Percentiles rank a stretch among this genome's conserved stretches.
phyloP scores from a whole-genome alignment of 306 rosid species.

The Fragaria ananassa region DNA sequence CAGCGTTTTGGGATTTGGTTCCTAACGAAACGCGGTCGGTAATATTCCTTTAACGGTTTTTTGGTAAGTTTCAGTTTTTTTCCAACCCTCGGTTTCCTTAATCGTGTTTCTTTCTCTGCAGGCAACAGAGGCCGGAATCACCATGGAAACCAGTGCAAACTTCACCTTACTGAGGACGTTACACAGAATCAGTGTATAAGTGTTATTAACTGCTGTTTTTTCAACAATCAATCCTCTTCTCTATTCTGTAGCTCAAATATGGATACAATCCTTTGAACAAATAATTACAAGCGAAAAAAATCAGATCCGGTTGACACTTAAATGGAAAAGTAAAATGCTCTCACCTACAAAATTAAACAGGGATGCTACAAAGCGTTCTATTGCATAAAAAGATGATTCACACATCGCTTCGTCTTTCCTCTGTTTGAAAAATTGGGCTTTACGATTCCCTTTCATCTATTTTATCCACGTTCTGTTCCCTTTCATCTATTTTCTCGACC shows the following conservation, averaged over 20 bases:
- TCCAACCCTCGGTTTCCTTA: background rate
- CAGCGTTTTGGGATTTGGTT: background rate
- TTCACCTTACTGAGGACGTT: background rate
- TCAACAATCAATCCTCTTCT: conserved; percentile 11
- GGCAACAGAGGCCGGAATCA: background rate
- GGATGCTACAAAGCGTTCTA: background rate
- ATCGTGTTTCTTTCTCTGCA: background rate
- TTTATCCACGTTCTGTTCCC: conserved; percentile 24
- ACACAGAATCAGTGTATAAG: background rate
- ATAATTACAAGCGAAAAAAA: conserved; percentile 22
- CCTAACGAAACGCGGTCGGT: background rate
- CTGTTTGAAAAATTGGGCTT: conserved; percentile 33
- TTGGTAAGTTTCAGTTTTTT: background rate
- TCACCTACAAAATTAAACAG: conserved; percentile 25
- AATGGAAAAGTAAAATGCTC: conserved; percentile 1
- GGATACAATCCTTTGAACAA: background rate
- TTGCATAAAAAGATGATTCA: conserved; percentile 33
- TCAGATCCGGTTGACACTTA: background rate
- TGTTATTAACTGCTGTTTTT: background rate
- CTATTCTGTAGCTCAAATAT: conserved; percentile 14
- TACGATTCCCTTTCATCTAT: conserved; percentile 33
- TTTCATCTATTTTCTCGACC: conserved; percentile 17
- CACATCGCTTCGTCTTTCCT: conserved; percentile 31
- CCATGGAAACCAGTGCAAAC: background rate
- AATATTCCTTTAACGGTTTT: background rate